Evolutionary conservation across 169 alveolate genomes (phyloP), one percentile per base, ranked within the genome.

Genomic region (Neospora caninum): DNA sequence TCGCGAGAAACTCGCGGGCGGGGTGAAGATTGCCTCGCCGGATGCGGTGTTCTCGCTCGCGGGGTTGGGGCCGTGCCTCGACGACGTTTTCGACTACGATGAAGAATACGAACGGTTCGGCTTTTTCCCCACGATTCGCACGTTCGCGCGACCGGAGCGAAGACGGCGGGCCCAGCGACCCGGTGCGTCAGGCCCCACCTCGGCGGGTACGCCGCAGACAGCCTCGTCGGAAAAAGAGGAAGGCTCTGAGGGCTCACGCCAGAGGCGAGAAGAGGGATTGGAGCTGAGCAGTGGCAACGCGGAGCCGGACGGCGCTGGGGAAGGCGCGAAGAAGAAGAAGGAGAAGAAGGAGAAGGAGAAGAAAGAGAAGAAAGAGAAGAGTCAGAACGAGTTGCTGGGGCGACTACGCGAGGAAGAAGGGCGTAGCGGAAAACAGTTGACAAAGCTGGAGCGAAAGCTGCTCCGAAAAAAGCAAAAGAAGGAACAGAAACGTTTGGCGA

Each of bases 71-170:
- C 43, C 84, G 39, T n/a, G 39, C 1, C 27, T 73, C 39, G 84
- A 31, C 49, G 84, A 73, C 25, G 25, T 73, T 22, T 73, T 73
- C 42, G 39, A 34, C 25, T 73, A 73, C 25, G 84, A 73, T n/a
- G 84, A 73, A n/a, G 84, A 73, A 36, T 73, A 73, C 84, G 84
- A 73, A n/a, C 84, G 84, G 43, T 73, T 34, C 84, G 84, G 84
- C 9, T 73, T 73, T 43, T 73, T 34, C 42, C 84, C 84, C 43
- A n/a, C 49, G 25, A 73, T 73, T n/a, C 22, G 20, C 18, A 73
- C 84, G 25, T 73, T 20, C n/a, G 27, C 49, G 27, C 41, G 84
- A 64, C 73, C 73, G 7, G 73, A 64, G 73, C 4, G 73, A 27
- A 16, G 73, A 64, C 16, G 73, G n/a, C 73, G 73, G 7, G 31